Conservation (phyloP, 495 filamentous ascomycete genomes). For the Aspergillus avenaceus region DNA sequence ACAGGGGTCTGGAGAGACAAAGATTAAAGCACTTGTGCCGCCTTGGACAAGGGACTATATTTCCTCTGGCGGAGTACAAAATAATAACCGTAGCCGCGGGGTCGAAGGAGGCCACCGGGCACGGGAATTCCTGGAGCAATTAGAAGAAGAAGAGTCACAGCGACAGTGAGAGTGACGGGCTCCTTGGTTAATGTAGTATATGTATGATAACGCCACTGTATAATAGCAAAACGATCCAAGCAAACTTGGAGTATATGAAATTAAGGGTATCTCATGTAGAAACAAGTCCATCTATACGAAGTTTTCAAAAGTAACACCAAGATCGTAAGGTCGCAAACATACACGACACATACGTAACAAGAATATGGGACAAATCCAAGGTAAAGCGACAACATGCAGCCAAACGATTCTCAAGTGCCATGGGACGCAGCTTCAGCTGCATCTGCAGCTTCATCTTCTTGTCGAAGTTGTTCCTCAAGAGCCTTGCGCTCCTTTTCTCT, state of each 20-base stretch:
- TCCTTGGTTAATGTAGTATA: slow-evolving; percentile 10
- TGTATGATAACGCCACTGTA: slow-evolving; percentile 14
- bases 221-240: slow-evolving; percentile 9
- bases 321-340: too few species aligned
- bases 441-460: slow-evolving; percentile 48
- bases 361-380: neutral
- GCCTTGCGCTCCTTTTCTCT: slow-evolving; percentile 51
- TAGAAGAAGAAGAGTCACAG: slow-evolving; percentile 37
- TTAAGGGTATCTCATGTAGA: slow-evolving; percentile 21
- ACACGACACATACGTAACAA: too few species aligned
- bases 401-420: neutral
- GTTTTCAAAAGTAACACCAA: neutral
- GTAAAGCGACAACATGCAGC: neutral
- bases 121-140: slow-evolving; percentile 34
- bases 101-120: slow-evolving; percentile 27
- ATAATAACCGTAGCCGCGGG: slow-evolving; percentile 17
- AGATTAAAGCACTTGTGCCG: slow-evolving; percentile 84
- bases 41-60: slow-evolving; percentile 59
- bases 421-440: slow-evolving; percentile 34
- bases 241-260: neutral
- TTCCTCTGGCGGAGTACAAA: slow-evolving; percentile 22
- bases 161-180: slow-evolving; percentile 21
- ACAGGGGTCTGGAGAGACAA: slow-evolving; percentile 41
- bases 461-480: slow-evolving; percentile 50
- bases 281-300: slow-evolving; percentile 1